Conservation (phyloP, 1,284 basidiomycete species). For the Moniliella sp. region DNA sequence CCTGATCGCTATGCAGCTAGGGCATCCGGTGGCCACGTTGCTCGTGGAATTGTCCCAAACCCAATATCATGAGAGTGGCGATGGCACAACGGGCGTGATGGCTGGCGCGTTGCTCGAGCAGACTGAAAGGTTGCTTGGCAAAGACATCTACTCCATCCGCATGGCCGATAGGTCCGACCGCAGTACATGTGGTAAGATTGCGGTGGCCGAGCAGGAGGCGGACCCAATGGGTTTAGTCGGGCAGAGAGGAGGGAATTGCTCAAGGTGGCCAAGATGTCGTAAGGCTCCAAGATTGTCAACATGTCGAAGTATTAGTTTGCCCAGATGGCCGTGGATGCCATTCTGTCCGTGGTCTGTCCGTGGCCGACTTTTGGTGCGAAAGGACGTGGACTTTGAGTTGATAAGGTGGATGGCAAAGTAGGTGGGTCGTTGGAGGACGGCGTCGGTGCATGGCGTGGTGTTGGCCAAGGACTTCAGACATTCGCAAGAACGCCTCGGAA, state of each 20-base stretch:
- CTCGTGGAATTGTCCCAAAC: constrained; percentile 87
- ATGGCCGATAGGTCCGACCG: constrained; percentile 96
- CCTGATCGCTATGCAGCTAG: constrained; percentile 45
- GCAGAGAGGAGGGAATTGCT: constrained; percentile 50
- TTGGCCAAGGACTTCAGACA: constrained; percentile 99
- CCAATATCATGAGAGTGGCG: constrained; percentile 97
- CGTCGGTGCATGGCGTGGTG: constrained; percentile 77
- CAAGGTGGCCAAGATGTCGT: constrained; percentile 81
- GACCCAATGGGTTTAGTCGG: constrained; percentile 68
- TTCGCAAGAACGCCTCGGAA: constrained; percentile 81
- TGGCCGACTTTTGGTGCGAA: too few relatives aligned
- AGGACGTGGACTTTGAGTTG: constrained; percentile 88
- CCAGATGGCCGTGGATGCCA: constrained; percentile 88
- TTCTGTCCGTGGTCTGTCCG: constrained; percentile 80
- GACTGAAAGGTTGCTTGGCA: constrained; percentile 61
- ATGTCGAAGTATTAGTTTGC: constrained; percentile 88
- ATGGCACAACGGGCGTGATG: constrained; percentile 95
- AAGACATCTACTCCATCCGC: constrained; percentile 89
- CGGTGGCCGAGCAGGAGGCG: constrained; percentile 76
- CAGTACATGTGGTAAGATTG: constrained; percentile 71
- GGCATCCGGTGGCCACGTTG: constrained; percentile 92
- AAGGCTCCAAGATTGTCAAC: constrained; percentile 76
- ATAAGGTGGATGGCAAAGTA: constrained; percentile 98
- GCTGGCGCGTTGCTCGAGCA: constrained; percentile 85
- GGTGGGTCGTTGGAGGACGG: constrained; percentile 84